These are phyloP conservation scores for Beauveria brongniartii DNA, from an alignment of 2,329 filamentous ascomycete genomes.

Conservation along the genomic window DNA sequence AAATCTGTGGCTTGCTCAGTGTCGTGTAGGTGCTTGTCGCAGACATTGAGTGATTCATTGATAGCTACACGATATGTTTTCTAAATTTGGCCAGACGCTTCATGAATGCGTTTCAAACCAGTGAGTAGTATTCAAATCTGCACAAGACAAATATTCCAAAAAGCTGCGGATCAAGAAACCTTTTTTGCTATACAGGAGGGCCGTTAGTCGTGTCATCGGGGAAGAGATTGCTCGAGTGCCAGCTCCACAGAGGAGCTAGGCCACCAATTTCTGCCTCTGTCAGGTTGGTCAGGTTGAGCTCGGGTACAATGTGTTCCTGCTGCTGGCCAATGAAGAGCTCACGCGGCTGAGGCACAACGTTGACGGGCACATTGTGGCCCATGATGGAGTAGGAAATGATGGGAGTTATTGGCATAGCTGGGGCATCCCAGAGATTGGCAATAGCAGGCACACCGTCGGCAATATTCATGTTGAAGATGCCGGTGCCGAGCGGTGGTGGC, in stretches of 20 bases:
- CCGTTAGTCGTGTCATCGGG: conserved; percentile 14
- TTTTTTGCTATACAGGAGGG: background rate
- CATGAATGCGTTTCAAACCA: too few relatives aligned
- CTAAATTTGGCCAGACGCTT: too few relatives aligned
- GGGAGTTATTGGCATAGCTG: background rate
- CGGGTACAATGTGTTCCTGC: conserved; percentile 4
- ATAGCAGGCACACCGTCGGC: conserved; percentile 7
- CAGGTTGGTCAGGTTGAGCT: conserved; percentile 17
- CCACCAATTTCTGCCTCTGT: conserved; percentile 17
- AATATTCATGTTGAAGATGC: conserved; percentile 5
- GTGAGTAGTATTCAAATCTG: too few relatives aligned
- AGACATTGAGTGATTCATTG: background rate
- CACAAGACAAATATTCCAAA: too few relatives aligned
- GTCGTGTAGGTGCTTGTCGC: background rate
- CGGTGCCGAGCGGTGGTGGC: conserved; percentile 2
- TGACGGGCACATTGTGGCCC: conserved; percentile 8
- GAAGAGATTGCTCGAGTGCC: conserved; percentile 18
- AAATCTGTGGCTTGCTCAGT: too few relatives aligned
- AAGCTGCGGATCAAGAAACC: too few relatives aligned
- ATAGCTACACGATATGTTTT: too few relatives aligned
- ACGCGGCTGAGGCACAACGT: background rate
- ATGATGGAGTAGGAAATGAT: conserved; percentile 9
- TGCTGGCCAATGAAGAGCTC: conserved; percentile 1
- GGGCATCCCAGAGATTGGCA: conserved; percentile 6
- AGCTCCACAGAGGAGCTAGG: conserved; percentile 18